phyloP scores from a whole-genome alignment of 257 asterid genomes.

The Solanum dulcamara region DNA sequence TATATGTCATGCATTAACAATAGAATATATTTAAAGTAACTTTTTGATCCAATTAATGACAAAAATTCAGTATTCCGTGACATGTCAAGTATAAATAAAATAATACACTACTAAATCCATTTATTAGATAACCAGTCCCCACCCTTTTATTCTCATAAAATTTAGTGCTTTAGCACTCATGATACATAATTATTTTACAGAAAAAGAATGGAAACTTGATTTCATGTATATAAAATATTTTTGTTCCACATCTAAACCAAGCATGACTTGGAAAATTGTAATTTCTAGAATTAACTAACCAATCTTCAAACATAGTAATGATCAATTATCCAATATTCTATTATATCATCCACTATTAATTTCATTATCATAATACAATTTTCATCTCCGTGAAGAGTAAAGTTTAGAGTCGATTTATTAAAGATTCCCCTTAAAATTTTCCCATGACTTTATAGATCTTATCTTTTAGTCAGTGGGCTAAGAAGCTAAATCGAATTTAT shows the following conservation, averaged over 20 bases:
- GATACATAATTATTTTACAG: background rate
- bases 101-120: background rate
- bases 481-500: background rate
- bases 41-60: background rate
- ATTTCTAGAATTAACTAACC: background rate
- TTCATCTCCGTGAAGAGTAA: background rate
- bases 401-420: background rate
- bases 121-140: background rate
- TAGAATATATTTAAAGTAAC: background rate
- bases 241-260: background rate
- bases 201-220: background rate
- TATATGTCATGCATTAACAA: background rate
- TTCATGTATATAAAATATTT: background rate
- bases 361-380: background rate
- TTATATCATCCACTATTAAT: background rate
- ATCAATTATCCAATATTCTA: background rate
- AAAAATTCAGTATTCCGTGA: background rate
- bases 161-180: background rate
- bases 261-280: background rate
- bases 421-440: too few species aligned
- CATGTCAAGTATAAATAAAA: background rate
- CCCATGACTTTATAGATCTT: background rate
- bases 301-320: background rate
- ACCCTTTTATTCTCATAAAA: background rate
- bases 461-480: background rate